Base-by-base conservation (phyloP, 441 rosid genomes). In the Rhodomyrtus psidioides region DNA sequence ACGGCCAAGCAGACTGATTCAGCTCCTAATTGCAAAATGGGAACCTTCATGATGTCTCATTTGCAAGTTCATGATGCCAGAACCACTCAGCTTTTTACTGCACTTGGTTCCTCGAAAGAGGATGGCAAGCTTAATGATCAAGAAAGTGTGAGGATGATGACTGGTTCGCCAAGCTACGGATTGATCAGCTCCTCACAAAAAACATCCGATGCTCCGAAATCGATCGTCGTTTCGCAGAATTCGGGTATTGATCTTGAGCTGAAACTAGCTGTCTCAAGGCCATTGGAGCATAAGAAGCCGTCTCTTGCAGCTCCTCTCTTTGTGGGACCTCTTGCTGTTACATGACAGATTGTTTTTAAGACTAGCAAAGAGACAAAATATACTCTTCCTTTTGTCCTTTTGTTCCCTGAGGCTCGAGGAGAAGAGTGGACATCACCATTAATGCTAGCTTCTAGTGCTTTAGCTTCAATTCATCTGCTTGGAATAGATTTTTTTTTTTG, bases 211-310 rank as follows among this genome's bases (percentile, higher is more conserved):
- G 49, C 49, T 65, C 49, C 79, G 34, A 65, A 10, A 39, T 34
- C 7, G 8, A 65, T 55, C 19, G 56, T 83, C 74, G 13, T 17
- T 83, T 82, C 56, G 49, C 88, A 26, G 12, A 65, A 53, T 70
- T 46, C 55, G 13, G 85, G 57, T n/a, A 86, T 81, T 84, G 93
- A 92, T 89, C 89, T 96, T 74, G 96, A 94, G 86, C 96, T 96
- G 82, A 95, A 84, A 81, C 96, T 96, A 58, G 93, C 94, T 12
- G 89, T 87, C 59, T 88, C 93, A 55, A 82, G 75, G 81, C 85
- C 91, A 23, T 2, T 87, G 83, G 91, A 92, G 86, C 89, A 82
- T 9, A 83, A 76, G 0, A 87, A 89, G 46, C 55, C 87, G 27
- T 86, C 93, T 17, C 54, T 91, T 16, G 60, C 39, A 34, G 79